These are phyloP conservation scores for Mycosphaerella arachidis DNA, from an alignment of 2,329 filamentous ascomycete genomes.

Conservation along the genomic window DNA sequence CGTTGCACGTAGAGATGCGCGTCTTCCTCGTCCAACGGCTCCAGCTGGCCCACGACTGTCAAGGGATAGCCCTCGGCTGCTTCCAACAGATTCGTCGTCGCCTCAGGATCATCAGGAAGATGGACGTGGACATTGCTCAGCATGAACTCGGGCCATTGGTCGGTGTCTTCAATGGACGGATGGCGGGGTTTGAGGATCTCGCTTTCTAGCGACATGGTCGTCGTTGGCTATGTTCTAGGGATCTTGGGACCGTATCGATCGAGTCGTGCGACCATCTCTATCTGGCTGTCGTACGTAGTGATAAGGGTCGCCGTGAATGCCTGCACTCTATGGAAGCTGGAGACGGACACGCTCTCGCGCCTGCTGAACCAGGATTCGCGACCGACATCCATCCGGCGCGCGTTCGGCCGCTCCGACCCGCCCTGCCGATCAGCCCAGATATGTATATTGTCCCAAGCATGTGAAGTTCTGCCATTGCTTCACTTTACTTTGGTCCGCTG, in stretches of 20 bases:
- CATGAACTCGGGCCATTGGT: slow-evolving; percentile 58
- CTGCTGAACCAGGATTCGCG: slow-evolving; percentile 3
- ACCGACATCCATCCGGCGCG: slow-evolving; percentile 1
- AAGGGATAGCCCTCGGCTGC: slow-evolving; percentile 59
- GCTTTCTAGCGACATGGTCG: slow-evolving; percentile 28
- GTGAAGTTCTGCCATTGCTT: not conserved
- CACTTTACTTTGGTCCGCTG: not conserved
- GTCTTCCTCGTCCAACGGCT: slow-evolving; percentile 46
- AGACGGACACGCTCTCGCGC: not conserved
- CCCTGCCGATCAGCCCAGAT: not conserved
- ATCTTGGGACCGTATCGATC: not conserved
- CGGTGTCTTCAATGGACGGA: slow-evolving; percentile 32
- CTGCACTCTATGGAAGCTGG: too few relatives aligned
- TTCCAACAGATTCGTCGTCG: slow-evolving; percentile 56
- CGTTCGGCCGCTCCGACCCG: not conserved
- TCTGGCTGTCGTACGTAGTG: not conserved
- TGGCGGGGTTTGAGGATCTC: slow-evolving; percentile 41
- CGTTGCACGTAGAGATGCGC: slow-evolving; percentile 19
- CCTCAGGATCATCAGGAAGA: slow-evolving; percentile 25
- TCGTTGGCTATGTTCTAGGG: not conserved
- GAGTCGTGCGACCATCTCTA: not conserved
- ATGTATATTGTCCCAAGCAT: not conserved
- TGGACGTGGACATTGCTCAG: slow-evolving; percentile 57
- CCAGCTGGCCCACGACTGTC: slow-evolving; percentile 56
- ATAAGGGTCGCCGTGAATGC: too few relatives aligned